Evolutionary conservation across 345 rosid species (phyloP).

Genomic region (Erucastrum elatum): DNA sequence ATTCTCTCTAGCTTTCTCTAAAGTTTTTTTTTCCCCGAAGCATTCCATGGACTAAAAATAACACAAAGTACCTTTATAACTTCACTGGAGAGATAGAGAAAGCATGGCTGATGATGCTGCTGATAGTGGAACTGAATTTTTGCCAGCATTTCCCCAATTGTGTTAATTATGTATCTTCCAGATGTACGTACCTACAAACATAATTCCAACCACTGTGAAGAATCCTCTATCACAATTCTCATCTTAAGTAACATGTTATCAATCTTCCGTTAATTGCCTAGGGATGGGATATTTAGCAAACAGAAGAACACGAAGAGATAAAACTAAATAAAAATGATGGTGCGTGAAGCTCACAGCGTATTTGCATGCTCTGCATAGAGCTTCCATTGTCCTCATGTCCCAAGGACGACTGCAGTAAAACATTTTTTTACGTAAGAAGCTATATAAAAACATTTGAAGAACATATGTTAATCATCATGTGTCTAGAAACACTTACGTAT

Average conservation of each 20-base stretch:
- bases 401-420: conserved; percentile 86
- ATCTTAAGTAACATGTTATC: not conserved
- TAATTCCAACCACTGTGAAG: conserved; percentile 13
- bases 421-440: conserved; percentile 30
- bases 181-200: conserved; percentile 86
- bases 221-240: not conserved
- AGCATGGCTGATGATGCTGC: conserved; percentile 96
- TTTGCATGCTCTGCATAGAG: conserved; percentile 99
- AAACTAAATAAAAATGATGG: not conserved
- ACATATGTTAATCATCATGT: not conserved
- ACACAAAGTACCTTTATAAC: conserved; percentile 78
- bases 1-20: conserved; percentile 21
- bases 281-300: not conserved
- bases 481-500: conserved; percentile 58
- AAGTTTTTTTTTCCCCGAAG: not conserved
- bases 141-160: conserved; percentile 92
- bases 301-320: conserved; percentile 7
- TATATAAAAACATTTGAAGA: conserved; percentile 19
- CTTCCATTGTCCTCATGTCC: conserved; percentile 99
- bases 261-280: conserved; percentile 10
- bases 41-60: conserved; percentile 9
- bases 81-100: conserved; percentile 98
- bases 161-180: conserved; percentile 86
- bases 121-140: conserved; percentile 89
- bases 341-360: conserved; percentile 76